These are phyloP conservation scores for Phaeotremella skinneri DNA, from an alignment of 768 basidiomycete genomes.

Conservation along the genomic window DNA sequence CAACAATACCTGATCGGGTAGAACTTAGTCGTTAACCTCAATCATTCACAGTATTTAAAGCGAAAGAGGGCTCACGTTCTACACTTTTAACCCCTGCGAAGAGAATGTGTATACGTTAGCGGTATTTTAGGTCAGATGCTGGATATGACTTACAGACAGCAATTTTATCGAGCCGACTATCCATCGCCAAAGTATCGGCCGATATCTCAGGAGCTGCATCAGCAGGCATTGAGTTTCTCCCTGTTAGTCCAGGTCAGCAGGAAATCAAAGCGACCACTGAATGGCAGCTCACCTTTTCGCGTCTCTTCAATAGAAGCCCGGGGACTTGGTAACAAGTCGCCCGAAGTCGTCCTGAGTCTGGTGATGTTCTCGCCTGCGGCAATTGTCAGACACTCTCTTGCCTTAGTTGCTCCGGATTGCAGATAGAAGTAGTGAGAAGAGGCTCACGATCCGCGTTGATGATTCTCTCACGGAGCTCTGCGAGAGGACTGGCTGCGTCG, in stretches of 20 bases:
- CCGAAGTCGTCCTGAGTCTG: slow-evolving; percentile 31
- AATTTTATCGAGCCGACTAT: slow-evolving; percentile 30
- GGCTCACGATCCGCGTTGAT: slow-evolving; percentile 27
- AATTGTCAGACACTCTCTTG: too few species aligned
- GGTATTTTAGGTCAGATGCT: not conserved
- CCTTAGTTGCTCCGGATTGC: not conserved
- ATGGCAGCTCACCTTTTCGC: not conserved
- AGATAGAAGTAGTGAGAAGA: not conserved
- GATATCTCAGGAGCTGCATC: too few species aligned
- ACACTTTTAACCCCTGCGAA: slow-evolving; percentile 36
- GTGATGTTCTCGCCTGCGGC: slow-evolving; percentile 31
- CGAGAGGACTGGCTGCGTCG: slow-evolving; percentile 10
- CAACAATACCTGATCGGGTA: slow-evolving; percentile 41
- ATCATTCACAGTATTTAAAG: not conserved
- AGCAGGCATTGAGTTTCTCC: too few species aligned
- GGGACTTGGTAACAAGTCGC: slow-evolving; percentile 19
- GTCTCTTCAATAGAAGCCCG: not conserved
- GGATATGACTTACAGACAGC: slow-evolving; percentile 19
- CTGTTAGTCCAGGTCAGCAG: not conserved
- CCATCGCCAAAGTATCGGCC: slow-evolving; percentile 32
- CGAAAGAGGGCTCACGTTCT: slow-evolving; percentile 25
- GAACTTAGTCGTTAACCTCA: slow-evolving; percentile 4
- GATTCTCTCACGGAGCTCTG: slow-evolving; percentile 28
- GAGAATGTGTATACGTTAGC: not conserved
- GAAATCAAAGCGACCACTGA: not conserved